Evolutionary conservation across 2,329 filamentous ascomycete genomes (phyloP), one percentile per base, ranked within the genome.

Genomic region (Botrytis elliptica): DNA sequence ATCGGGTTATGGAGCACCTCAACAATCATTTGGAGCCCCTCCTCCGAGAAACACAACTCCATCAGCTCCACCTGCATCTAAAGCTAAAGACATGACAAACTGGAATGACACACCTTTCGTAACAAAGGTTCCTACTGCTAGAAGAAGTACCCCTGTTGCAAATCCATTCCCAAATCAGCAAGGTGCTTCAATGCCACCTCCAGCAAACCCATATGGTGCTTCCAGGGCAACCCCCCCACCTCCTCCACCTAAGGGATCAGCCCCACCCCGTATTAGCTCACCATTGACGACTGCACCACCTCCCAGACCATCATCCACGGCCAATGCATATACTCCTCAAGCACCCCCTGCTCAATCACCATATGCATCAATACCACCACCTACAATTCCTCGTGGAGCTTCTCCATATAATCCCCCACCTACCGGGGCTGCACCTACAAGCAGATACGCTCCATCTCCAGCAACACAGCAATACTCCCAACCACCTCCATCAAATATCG

Each of bases 91-190:
- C 76, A 91, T 91, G 76, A 89, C 91, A 42, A 92, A 93, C 78
- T 99, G 96, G 96, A 99, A 99, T 78, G 96, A 99, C 82, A 92
- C 97, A 70, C 96, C 96, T 1, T 88, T 97, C 79, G 92, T 98
- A 64, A 87, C 89, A 64, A 93, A 95, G 84, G 85, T 88, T 72
- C 87, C 92, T n/a, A 88, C 89, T 22, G 77, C 91, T 36, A 90
- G 95, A 77, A 89, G 91, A 80, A 87, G 87, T 64, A 98, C 95
- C 1, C 85, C 89, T 33, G 80, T 84, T 62, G 88, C 90, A 70
- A 85, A 92, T 4, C 59, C 66, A 25, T 97, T 96, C 85, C 87
- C 90, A 2, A 89, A 88, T 77, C 90, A 93, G 80, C 86, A 87
- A 74, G 84, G 84, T 75, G 81, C 85, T 38, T 80, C 85, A 29